Conservation (phyloP, 139 green algal genomes). For the Volvox africanus region DNA sequence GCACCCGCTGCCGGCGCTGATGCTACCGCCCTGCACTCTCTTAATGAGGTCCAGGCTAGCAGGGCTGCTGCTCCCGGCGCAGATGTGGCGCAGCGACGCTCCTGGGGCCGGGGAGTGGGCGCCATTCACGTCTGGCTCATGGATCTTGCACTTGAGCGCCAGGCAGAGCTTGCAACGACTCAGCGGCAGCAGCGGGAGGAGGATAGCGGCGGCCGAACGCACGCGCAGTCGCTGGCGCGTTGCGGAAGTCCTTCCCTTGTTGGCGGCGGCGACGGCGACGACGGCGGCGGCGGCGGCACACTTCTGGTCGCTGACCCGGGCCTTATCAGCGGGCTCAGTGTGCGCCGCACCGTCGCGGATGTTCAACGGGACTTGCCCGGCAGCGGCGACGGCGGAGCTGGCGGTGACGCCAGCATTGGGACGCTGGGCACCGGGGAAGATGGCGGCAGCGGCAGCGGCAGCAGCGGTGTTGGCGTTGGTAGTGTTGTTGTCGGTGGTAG, state of each 20-base stretch:
- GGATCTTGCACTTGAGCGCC: neutral
- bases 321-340: conserved; percentile 5
- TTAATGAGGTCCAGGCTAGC: neutral
- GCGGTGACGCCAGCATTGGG: conserved; percentile 4
- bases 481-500: neutral
- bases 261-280: neutral
- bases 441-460: neutral
- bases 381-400: neutral
- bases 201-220: neutral
- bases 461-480: neutral
- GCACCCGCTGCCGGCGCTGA: neutral
- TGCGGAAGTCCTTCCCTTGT: neutral
- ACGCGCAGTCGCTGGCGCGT: neutral
- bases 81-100: neutral
- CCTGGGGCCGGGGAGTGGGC: neutral
- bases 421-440: neutral
- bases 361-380: conserved; percentile 14
- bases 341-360: neutral
- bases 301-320: conserved; percentile 15
- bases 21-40: neutral
- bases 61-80: neutral
- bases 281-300: neutral
- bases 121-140: neutral
- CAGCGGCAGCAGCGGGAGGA: neutral
- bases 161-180: neutral